These are phyloP conservation scores for Lodderomyces metapsilosis DNA, from an alignment of 1,139 yeast species.

Conservation along the genomic window DNA sequence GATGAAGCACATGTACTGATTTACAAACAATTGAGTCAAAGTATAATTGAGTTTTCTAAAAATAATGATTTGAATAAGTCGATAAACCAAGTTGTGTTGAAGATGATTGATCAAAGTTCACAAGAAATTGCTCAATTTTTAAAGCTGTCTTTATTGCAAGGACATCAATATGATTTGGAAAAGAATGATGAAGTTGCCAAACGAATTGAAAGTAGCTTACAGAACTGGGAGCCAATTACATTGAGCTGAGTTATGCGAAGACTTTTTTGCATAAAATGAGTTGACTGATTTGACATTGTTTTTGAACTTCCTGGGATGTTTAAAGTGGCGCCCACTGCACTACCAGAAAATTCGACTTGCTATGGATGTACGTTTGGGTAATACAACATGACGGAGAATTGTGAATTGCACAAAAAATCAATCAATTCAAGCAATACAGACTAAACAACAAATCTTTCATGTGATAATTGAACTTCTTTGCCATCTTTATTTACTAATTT, in stretches of 20 bases:
- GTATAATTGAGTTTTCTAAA: constrained; percentile 60
- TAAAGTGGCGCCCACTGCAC: too few relatives aligned
- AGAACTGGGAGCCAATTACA: constrained; percentile 1
- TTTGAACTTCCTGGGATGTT: too few relatives aligned
- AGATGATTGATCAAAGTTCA: constrained; percentile 62
- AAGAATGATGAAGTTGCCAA: constrained; percentile 1
- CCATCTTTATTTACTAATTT: too few relatives aligned
- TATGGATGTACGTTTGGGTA: too few relatives aligned
- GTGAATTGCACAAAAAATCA: too few relatives aligned
- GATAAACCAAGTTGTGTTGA: constrained; percentile 58
- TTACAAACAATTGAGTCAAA: constrained; percentile 47
- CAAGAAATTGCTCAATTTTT: constrained; percentile 40
- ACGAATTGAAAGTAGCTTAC: not conserved
- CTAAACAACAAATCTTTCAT: too few relatives aligned
- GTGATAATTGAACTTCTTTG: too few relatives aligned
- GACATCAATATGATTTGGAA: constrained; percentile 19
- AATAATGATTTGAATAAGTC: constrained; percentile 63
- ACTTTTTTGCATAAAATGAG: too few relatives aligned
- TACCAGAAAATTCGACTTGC: too few relatives aligned
- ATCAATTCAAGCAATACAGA: too few relatives aligned
- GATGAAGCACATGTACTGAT: not conserved
- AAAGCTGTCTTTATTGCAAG: constrained; percentile 38
- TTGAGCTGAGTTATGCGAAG: not conserved
- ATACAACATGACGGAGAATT: too few relatives aligned
- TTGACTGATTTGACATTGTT: too few relatives aligned